Conservation (phyloP, 352 stramenopile species). For the Phytophthora fragariaefolia region DNA sequence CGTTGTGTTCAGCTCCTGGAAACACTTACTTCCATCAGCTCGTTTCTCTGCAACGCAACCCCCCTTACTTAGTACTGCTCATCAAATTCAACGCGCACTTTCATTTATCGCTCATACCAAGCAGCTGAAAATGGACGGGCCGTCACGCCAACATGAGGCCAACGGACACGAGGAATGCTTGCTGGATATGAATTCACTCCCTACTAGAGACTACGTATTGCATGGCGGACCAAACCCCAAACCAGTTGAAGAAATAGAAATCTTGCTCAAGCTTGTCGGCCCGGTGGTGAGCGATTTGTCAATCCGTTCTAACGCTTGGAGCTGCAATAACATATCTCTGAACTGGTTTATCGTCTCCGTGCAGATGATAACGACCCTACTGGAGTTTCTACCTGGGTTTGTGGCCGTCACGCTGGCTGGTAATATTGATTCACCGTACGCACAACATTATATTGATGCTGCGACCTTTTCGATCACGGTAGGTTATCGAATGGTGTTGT, state of each 20-base stretch:
- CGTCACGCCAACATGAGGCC: neutral
- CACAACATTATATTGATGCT: constrained; percentile 64
- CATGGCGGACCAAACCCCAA: constrained; percentile 19
- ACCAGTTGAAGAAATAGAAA: constrained; percentile 34
- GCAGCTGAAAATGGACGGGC: neutral
- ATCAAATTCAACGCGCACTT: neutral
- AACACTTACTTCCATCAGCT: neutral
- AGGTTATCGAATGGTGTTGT: neutral
- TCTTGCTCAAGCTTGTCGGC: constrained; percentile 47
- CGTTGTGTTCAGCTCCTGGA: too few species aligned
- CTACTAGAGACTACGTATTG: neutral
- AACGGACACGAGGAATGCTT: neutral
- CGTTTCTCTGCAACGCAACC: too few species aligned
- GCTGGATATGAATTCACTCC: neutral
- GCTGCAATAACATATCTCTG: neutral
- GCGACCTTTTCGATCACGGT: constrained; percentile 62
- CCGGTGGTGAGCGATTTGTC: constrained; percentile 34
- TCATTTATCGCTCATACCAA: neutral
- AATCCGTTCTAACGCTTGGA: neutral
- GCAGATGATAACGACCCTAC: constrained; percentile 43
- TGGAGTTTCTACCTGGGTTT: constrained; percentile 50
- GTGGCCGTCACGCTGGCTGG: constrained; percentile 60
- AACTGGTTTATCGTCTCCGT: neutral
- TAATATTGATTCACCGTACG: constrained; percentile 58
- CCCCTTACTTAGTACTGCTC: too few species aligned